phyloP scores from a whole-genome alignment of 1,284 basidiomycete genomes.

The Dichomitus squalens region DNA sequence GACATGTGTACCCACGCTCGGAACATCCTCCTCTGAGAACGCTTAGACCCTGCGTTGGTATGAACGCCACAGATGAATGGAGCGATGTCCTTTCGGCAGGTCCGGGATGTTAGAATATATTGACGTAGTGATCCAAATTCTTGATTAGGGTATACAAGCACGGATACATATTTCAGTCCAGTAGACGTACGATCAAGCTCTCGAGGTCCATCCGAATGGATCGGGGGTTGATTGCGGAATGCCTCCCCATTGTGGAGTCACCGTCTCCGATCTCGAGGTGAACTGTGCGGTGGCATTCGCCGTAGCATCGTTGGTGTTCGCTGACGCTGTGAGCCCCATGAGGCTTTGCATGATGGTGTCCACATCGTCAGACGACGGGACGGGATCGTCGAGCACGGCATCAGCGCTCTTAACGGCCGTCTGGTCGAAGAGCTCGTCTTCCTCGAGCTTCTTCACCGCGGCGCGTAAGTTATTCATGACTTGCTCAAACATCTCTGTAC shows the following conservation, averaged over 20 bases:
- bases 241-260: constrained; percentile 16
- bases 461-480: constrained; percentile 55
- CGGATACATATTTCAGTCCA: neutral
- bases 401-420: constrained; percentile 58
- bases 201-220: neutral
- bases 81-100: too few relatives aligned
- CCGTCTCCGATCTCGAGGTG: constrained; percentile 16
- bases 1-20: too few relatives aligned
- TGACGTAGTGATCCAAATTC: neutral
- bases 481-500: constrained; percentile 43
- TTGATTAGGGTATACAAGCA: neutral
- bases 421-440: constrained; percentile 67
- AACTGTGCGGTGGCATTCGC: constrained; percentile 4
- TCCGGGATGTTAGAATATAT: neutral
- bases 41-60: too few relatives aligned
- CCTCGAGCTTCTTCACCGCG: constrained; percentile 58
- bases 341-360: constrained; percentile 67
- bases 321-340: constrained; percentile 35
- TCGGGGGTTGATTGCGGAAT: neutral
- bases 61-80: neutral
- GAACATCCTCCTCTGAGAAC: too few relatives aligned
- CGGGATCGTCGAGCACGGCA: constrained; percentile 50
- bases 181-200: neutral
- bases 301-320: neutral
- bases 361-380: constrained; percentile 53